Conservation (phyloP, 192 early-diverging fungal species). For the Coemansia sp. region DNA sequence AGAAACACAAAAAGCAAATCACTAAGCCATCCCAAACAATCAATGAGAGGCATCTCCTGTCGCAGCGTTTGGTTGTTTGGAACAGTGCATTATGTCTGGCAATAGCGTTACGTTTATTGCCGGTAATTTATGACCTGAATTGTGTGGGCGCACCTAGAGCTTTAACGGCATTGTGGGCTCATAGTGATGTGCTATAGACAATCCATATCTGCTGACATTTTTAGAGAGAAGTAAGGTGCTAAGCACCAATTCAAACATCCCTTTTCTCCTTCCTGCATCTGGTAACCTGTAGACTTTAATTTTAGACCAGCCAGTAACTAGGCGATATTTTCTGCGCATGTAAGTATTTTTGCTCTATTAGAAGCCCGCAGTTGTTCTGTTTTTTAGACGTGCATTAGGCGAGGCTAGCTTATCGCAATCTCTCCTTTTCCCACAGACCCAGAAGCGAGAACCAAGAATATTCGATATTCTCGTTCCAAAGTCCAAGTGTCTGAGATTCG, state of each 20-base stretch:
- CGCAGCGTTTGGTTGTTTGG: not conserved
- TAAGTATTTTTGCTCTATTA: not conserved
- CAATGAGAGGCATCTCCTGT: too few relatives aligned
- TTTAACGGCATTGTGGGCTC: not conserved
- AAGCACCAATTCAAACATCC: not conserved
- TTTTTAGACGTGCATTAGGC: not conserved
- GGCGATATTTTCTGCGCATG: not conserved
- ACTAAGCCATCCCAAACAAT: not conserved
- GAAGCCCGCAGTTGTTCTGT: not conserved
- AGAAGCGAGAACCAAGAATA: not conserved
- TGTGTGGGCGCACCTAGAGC: not conserved
- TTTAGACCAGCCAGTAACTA: not conserved
- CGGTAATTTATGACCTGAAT: not conserved
- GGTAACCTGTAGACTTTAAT: constrained; percentile 1
- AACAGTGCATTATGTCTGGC: not conserved
- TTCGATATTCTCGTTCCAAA: not conserved
- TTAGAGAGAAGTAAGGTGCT: not conserved
- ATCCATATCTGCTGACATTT: not conserved
- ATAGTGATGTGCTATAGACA: not conserved
- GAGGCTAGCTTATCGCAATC: not conserved
- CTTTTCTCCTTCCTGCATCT: not conserved
- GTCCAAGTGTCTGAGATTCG: not conserved
- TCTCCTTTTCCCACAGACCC: not conserved
- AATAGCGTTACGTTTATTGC: not conserved
- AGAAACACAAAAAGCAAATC: not conserved